Evolutionary conservation across 2,329 filamentous ascomycete genomes (phyloP).

Genomic region (Neophaeococcomyces aloes): DNA sequence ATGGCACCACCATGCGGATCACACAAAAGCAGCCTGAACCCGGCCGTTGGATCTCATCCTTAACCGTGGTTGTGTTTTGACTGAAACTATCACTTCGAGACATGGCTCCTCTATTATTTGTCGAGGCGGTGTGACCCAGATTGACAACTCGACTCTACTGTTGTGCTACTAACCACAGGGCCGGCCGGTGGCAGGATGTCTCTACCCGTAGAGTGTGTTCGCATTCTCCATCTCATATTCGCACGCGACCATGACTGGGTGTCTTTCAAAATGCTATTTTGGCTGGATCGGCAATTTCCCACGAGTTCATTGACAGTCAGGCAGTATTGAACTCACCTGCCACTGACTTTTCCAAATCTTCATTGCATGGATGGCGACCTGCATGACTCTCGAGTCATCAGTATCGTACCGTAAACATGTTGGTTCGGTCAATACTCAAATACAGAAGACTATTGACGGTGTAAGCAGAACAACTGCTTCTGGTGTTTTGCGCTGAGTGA

Average conservation of each 20-base stretch:
- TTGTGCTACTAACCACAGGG: neutral
- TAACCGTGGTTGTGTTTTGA: neutral
- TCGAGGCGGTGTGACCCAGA: conserved; percentile 3
- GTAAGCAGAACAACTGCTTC: neutral
- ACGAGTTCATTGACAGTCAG: neutral
- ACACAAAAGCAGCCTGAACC: neutral
- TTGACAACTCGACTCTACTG: conserved; percentile 1
- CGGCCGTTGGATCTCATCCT: neutral
- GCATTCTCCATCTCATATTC: neutral
- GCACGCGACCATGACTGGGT: neutral
- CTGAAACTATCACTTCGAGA: neutral
- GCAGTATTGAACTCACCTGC: neutral
- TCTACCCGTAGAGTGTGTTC: neutral
- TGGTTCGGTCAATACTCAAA: neutral
- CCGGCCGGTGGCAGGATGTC: neutral
- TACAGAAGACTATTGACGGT: neutral
- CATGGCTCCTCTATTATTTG: neutral
- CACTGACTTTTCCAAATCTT: neutral
- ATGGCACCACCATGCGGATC: conserved; percentile 2
- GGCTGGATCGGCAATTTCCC: neutral
- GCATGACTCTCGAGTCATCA: neutral
- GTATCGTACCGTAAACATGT: conserved; percentile 2
- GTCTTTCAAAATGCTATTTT: neutral
- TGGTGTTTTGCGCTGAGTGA: neutral
- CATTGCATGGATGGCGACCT: neutral